A percentile compares a stretch with the other conserved stretches of the same genome.
Conservation (phyloP, 768 basidiomycete genomes). For the Calocybe gangraenosa region DNA sequence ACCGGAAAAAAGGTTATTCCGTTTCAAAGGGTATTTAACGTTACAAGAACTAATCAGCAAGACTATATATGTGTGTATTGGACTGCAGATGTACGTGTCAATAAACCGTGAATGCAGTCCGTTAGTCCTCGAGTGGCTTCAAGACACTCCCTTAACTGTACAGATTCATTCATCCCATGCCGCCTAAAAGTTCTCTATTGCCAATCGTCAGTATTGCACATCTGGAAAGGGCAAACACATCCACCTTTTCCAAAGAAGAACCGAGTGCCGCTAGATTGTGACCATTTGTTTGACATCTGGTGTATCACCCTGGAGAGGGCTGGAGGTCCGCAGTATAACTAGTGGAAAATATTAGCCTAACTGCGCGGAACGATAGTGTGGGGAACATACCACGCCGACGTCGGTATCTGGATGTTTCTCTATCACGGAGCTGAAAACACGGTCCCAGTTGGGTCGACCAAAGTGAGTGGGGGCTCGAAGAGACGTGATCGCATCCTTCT, state of each 20-base stretch:
- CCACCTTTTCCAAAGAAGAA: conserved; percentile 91
- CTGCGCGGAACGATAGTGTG: not conserved
- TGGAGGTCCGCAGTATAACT: conserved; percentile 87
- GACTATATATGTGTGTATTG: no score
- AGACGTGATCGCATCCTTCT: conserved; percentile 87
- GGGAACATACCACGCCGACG: conserved; percentile 69
- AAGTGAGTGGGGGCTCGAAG: conserved; percentile 91
- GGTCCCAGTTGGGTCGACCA: conserved; percentile 85
- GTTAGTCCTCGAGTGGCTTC: no score
- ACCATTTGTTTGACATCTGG: conserved; percentile 81
- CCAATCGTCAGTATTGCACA: no score
- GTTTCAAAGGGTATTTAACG: no score
- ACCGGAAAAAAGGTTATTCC: conserved; percentile 1
- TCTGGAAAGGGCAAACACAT: no score
- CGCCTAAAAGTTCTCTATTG: no score
- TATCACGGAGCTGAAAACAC: conserved; percentile 65
- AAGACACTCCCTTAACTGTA: no score
- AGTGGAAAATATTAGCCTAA: not conserved
- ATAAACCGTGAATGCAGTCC: no score
- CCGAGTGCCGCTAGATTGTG: conserved; percentile 66
- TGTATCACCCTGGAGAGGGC: conserved; percentile 70
- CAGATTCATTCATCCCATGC: no score
- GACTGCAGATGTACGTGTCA: no score
- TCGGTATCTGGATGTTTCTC: conserved; percentile 88
- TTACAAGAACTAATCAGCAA: no score